These are phyloP conservation scores for California macrophylla DNA, from an alignment of 441 rosid genomes.

Conservation along the genomic window DNA sequence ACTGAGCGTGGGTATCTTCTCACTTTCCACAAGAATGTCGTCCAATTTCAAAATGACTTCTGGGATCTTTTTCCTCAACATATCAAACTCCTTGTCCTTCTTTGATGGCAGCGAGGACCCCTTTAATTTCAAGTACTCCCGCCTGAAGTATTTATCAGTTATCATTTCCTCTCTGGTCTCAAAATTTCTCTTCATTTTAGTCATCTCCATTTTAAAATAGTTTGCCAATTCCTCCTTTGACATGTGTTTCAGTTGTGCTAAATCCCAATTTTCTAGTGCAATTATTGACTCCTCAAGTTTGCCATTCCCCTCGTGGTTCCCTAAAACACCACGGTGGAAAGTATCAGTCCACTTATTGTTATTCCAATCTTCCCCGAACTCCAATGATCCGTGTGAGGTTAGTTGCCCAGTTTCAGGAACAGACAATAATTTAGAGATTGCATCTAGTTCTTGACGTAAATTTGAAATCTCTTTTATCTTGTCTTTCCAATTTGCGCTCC, in stretches of 20 bases:
- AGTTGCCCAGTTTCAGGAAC: conserved; percentile 45
- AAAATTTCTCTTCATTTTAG: conserved; percentile 68
- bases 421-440: conserved; percentile 41
- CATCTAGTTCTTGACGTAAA: conserved; percentile 63
- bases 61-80: conserved; percentile 60
- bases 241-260: conserved; percentile 34
- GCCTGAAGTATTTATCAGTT: conserved; percentile 56
- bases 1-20: conserved; percentile 27
- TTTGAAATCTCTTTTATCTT: conserved; percentile 51
- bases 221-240: conserved; percentile 34
- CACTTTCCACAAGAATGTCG: conserved; percentile 44
- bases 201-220: conserved; percentile 63
- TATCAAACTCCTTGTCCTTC: conserved; percentile 73
- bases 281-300: conserved; percentile 45
- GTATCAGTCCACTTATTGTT: conserved; percentile 32
- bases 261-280: conserved; percentile 48
- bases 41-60: conserved; percentile 52
- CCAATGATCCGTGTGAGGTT: conserved; percentile 44
- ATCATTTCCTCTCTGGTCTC: conserved; percentile 46
- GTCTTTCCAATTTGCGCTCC: conserved; percentile 29
- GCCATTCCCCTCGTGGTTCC: conserved; percentile 55
- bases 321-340: conserved; percentile 47
- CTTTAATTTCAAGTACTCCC: conserved; percentile 53
- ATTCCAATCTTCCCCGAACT: conserved; percentile 29
- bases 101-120: conserved; percentile 38